phyloP scores from a whole-genome alignment of 2,329 filamentous ascomycete species.

The Diatrype stigma region DNA sequence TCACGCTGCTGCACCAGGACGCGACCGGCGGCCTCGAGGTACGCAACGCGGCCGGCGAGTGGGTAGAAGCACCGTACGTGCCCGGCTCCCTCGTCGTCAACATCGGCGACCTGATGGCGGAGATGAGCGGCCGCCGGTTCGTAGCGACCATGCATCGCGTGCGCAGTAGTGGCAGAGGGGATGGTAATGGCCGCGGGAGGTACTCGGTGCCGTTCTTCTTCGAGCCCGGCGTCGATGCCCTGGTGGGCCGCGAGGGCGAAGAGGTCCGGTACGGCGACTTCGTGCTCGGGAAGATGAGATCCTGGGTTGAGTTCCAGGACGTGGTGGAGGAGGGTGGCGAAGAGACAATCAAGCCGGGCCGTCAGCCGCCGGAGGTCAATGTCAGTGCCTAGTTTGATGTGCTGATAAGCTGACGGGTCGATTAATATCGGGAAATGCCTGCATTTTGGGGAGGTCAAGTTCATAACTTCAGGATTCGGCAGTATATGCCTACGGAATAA shows the following conservation, averaged over 20 bases:
- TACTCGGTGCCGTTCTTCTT: constrained; percentile 46
- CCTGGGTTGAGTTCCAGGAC: constrained; percentile 22
- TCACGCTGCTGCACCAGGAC: constrained; percentile 45
- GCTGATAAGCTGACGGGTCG: too few species aligned
- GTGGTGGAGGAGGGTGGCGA: constrained; percentile 13
- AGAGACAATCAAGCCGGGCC: not conserved
- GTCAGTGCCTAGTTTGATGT: not conserved
- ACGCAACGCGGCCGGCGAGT: constrained; percentile 34
- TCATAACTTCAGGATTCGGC: too few species aligned
- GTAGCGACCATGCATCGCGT: constrained; percentile 43
- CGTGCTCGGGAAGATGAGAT: constrained; percentile 14
- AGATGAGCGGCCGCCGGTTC: constrained; percentile 36
- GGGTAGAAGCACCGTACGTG: constrained; percentile 37
- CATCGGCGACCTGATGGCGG: constrained; percentile 39
- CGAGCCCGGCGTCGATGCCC: constrained; percentile 33
- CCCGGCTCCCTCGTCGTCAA: constrained; percentile 40
- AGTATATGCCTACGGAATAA: too few species aligned
- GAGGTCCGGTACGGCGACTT: constrained; percentile 13
- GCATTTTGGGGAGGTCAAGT: too few species aligned
- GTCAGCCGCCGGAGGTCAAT: not conserved
- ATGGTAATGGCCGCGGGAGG: constrained; percentile 20
- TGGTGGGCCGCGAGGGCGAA: constrained; percentile 16
- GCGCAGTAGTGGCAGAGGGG: constrained; percentile 15
- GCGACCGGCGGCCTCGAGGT: constrained; percentile 43
- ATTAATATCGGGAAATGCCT: too few species aligned